Percentiles rank a stretch among this genome's conserved stretches.
phyloP scores from a whole-genome alignment of 345 rosid genomes.

The Hibiscus syriacus region DNA sequence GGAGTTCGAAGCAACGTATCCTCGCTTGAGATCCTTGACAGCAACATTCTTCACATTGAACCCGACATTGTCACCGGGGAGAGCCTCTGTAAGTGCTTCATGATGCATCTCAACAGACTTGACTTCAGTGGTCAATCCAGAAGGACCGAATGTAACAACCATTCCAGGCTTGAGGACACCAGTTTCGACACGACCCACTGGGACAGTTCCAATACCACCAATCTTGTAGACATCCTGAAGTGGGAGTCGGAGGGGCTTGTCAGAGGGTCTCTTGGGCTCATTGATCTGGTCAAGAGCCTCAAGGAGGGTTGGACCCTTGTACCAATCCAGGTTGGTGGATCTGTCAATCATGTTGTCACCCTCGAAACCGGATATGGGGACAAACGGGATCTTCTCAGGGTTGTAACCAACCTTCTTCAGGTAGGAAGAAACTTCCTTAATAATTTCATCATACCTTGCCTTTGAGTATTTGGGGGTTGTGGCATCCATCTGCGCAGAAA shows the following conservation, averaged over 20 bases:
- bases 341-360: conserved; percentile 86
- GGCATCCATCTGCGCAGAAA: conserved; percentile 59
- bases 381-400: conserved; percentile 72
- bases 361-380: conserved; percentile 76
- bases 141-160: conserved; percentile 72
- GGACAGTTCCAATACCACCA: conserved; percentile 84
- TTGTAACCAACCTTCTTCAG: conserved; percentile 72
- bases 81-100: conserved; percentile 48
- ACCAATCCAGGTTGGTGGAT: conserved; percentile 72
- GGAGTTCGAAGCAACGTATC: conserved; percentile 74
- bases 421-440: conserved; percentile 67
- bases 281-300: conserved; percentile 55
- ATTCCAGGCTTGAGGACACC: conserved; percentile 70
- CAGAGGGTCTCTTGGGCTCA: conserved; percentile 83
- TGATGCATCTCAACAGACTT: conserved; percentile 96
- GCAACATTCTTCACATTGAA: too few species aligned
- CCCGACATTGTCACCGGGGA: too few species aligned
- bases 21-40: conserved; percentile 83
- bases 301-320: conserved; percentile 69
- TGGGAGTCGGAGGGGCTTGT: conserved; percentile 87
- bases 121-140: conserved; percentile 76
- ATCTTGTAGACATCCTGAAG: conserved; percentile 89
- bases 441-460: conserved; percentile 69
- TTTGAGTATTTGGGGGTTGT: conserved; percentile 76
- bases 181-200: conserved; percentile 72